These are phyloP conservation scores for Raffaelea arxii DNA, from an alignment of 2,329 filamentous ascomycete species.

Conservation along the genomic window DNA sequence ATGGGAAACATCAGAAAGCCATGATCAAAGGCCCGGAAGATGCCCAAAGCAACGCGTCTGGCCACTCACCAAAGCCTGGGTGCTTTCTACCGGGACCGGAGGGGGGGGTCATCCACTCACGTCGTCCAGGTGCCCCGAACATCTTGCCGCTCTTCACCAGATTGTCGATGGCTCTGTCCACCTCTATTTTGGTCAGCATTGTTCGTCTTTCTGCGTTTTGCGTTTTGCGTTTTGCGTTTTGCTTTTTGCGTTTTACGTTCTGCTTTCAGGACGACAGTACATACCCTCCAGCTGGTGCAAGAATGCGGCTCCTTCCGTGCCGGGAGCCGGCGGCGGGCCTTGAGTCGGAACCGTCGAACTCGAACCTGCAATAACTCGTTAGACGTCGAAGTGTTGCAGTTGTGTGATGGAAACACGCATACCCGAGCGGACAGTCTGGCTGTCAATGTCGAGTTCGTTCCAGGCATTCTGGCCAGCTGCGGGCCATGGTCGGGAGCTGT, in stretches of 20 bases:
- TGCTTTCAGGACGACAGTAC: constrained; percentile 9
- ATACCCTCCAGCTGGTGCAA: constrained; percentile 26
- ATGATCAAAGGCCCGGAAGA: too few relatives aligned
- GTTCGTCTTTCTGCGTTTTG: not conserved
- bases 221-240: too few relatives aligned
- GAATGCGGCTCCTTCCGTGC: constrained; percentile 18
- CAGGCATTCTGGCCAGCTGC: constrained; percentile 16
- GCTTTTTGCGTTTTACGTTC: not conserved
- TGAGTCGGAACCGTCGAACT: constrained; percentile 25
- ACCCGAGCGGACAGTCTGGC: constrained; percentile 19
- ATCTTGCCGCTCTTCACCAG: constrained; percentile 94
- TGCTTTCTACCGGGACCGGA: constrained; percentile 40
- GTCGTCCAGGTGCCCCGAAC: constrained; percentile 60
- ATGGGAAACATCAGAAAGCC: too few relatives aligned
- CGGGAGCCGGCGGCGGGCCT: constrained; percentile 16
- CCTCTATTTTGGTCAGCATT: constrained; percentile 48
- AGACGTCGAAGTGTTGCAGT: not conserved
- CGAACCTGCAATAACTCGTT: constrained; percentile 16
- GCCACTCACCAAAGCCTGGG: constrained; percentile 48
- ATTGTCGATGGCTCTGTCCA: constrained; percentile 92
- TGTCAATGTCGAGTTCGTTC: constrained; percentile 18
- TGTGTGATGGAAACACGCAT: constrained; percentile 4
- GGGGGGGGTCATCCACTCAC: constrained; percentile 67
- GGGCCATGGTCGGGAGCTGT: constrained; percentile 18
- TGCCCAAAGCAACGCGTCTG: not conserved